Evolutionary conservation across 208 protist species (phyloP).

Genomic region (Herpetomonas tarakana): DNA sequence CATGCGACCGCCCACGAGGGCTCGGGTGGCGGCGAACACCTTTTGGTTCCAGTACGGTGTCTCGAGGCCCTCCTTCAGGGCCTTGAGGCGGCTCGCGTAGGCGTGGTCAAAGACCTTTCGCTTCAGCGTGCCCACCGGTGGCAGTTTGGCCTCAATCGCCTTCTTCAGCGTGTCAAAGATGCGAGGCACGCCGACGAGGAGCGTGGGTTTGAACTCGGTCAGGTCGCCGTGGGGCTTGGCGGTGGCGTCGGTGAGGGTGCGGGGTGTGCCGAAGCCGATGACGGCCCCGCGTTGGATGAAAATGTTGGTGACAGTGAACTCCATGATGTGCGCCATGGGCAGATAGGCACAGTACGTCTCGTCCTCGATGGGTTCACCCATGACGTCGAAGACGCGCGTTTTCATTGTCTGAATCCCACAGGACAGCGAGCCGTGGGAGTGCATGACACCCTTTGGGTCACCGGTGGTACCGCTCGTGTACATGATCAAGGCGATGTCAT

Average conservation of each 20-base stretch:
- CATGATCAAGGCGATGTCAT: conserved; percentile 10
- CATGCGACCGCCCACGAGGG: neutral
- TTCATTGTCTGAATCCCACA: neutral
- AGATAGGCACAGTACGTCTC: neutral
- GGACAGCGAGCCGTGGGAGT: conserved; percentile 12
- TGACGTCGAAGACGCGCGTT: neutral
- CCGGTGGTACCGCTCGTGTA: conserved; percentile 77
- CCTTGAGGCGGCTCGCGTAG: neutral
- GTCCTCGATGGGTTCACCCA: neutral
- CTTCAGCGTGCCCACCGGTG: neutral
- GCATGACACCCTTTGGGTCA: conserved; percentile 65
- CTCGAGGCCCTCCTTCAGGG: neutral
- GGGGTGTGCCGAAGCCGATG: neutral
- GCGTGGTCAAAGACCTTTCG: neutral
- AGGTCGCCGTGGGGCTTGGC: neutral
- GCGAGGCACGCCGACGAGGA: neutral
- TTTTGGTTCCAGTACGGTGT: conserved; percentile 51
- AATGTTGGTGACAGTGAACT: neutral
- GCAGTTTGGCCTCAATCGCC: neutral
- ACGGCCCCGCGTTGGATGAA: neutral
- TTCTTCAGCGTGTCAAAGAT: neutral
- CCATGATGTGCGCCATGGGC: neutral
- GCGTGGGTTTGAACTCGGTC: neutral
- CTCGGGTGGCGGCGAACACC: neutral
- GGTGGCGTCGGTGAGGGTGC: neutral